A percentile compares a stretch with the other conserved stretches of the same genome.
These are phyloP conservation scores for Chrysoporthe cubensis DNA, from an alignment of 2,329 filamentous ascomycete genomes.

Conservation along the genomic window DNA sequence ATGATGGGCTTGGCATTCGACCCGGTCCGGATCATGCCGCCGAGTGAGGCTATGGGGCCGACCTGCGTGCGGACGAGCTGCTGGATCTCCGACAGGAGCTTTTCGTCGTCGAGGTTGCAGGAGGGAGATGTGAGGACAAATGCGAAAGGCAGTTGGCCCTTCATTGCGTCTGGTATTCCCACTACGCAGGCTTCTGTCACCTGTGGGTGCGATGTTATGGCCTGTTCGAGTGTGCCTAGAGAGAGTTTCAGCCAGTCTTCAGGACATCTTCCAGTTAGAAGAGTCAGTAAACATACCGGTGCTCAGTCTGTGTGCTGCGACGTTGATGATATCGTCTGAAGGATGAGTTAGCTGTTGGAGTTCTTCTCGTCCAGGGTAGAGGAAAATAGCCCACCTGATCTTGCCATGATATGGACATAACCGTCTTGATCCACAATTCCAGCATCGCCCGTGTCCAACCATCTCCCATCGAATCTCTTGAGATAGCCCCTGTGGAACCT, in stretches of 20 bases:
- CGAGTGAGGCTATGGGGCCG: constrained; percentile 82
- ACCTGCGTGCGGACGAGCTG: constrained; percentile 76
- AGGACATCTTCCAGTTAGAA: background rate
- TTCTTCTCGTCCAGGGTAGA: constrained; percentile 35
- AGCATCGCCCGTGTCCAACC: constrained; percentile 90
- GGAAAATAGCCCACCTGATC: constrained; percentile 53
- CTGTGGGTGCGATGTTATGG: constrained; percentile 76
- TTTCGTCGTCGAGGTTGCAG: constrained; percentile 53
- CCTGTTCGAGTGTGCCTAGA: constrained; percentile 87
- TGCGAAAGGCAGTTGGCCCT: constrained; percentile 90
- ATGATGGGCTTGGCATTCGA: constrained; percentile 75
- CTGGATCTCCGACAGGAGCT: constrained; percentile 67
- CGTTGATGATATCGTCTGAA: constrained; percentile 87
- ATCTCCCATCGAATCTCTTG: constrained; percentile 77
- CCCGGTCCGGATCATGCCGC: constrained; percentile 73
- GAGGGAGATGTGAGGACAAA: constrained; percentile 65
- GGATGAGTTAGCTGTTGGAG: constrained; percentile 3
- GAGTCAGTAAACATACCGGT: constrained; percentile 62
- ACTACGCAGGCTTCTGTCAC: constrained; percentile 88
- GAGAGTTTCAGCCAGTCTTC: constrained; percentile 24
- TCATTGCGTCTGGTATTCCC: constrained; percentile 81
- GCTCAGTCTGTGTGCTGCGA: constrained; percentile 89
- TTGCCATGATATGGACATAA: constrained; percentile 67
- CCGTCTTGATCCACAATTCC: constrained; percentile 81
- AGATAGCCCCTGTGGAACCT: constrained; percentile 86